Evolutionary conservation across 2,329 filamentous ascomycete genomes (phyloP).

Genomic region (Byssochlamys sp.): DNA sequence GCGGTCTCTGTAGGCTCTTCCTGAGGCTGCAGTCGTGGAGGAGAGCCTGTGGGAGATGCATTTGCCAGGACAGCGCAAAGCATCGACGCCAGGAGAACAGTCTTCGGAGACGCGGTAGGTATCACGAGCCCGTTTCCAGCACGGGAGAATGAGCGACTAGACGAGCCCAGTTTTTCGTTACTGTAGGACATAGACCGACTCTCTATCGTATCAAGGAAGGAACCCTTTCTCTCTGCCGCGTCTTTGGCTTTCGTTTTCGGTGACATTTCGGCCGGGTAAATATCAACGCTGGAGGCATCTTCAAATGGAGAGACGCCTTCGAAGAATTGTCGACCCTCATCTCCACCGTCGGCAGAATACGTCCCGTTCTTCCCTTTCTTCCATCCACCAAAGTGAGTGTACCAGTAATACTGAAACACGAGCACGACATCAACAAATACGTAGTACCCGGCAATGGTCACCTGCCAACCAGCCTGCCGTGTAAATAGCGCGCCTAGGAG

Average conservation of each 20-base stretch:
- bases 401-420: constrained; percentile 57
- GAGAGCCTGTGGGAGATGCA: constrained; percentile 26
- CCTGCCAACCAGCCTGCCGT: constrained; percentile 56
- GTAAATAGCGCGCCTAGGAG: constrained; percentile 55
- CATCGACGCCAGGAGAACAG: constrained; percentile 36
- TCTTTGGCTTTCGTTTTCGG: constrained; percentile 22
- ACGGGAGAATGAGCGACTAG: constrained; percentile 19
- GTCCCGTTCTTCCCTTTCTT: constrained; percentile 27
- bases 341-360: constrained; percentile 18
- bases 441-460: constrained; percentile 57
- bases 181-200: constrained; percentile 20
- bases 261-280: constrained; percentile 9
- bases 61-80: constrained; percentile 36
- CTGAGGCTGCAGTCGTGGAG: constrained; percentile 5
- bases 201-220: constrained; percentile 10
- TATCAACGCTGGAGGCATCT: constrained; percentile 14
- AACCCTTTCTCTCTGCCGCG: constrained; percentile 15
- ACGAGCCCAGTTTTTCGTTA: constrained; percentile 26
- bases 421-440: constrained; percentile 55
- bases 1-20: constrained; percentile 17
- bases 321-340: constrained; percentile 20
- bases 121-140: constrained; percentile 16
- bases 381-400: constrained; percentile 47
- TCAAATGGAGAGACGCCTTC: constrained; percentile 30
- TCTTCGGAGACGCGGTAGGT: constrained; percentile 32